Evolutionary conservation across 345 rosid species (phyloP), one percentile per base, ranked within the genome.

Genomic region (Clausena lansium): DNA sequence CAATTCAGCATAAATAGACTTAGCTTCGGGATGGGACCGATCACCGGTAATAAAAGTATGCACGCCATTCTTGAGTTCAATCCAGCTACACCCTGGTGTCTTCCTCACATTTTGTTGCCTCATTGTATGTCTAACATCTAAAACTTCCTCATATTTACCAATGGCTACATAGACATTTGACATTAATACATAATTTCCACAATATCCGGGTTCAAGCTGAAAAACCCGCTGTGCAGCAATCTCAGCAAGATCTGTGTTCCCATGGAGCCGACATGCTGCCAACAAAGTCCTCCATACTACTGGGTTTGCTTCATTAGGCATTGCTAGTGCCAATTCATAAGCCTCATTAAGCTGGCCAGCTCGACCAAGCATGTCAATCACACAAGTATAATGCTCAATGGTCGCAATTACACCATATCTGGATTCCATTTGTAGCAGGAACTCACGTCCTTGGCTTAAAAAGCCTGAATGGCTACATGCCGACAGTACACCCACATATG

Each of bases 361-460:
- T 59, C 94, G 88, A 47, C 96, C 92, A 80, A 92, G 88, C 92
- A 92, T 89, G 84, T 90, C 93, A 52, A 92, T 82, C 32, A 90
- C 86, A 58, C 96, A 92, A 54, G 88, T 68, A 76, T 85, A 88
- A 81, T 92, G 94, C 81, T 87, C 90, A 71, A 87, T 84, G 27
- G 86, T 84, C n/a, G 94, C 94, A 72, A 77, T 74, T 25, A 92
- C 71, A 59, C 87, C 82, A 64, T 81, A 83, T 38, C 59, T 76
- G 2, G 79, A 73, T 83, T 84, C 76, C 92, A 91, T 91, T 79
- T 76, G 76, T 33, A 45, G 73, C 22, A 90, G 52, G 62, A 88
- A 66, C 33, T 67, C 81, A 67, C 57, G 73, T 39, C 93, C 96
- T 78, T 87, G 75, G 60, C 67, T 81, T 73, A 90, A 77, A 50